phyloP scores from a whole-genome alignment of 2,329 filamentous ascomycete species.

The Ophiostoma novo-ulmi region DNA sequence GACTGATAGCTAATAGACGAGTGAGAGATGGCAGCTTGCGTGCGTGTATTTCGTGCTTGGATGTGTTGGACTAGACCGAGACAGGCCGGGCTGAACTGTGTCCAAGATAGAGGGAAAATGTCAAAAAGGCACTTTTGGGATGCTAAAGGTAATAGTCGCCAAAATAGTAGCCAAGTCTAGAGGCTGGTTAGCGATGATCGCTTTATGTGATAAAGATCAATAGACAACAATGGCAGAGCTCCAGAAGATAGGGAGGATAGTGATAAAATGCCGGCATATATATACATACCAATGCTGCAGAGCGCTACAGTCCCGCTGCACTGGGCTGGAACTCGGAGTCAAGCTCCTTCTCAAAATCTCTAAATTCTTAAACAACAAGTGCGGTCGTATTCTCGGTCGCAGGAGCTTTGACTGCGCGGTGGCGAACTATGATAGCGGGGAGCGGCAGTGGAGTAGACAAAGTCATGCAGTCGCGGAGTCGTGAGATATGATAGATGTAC shows the following conservation, averaged over 20 bases:
- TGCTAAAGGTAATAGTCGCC: too few relatives aligned
- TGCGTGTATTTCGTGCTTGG: conserved; percentile 6
- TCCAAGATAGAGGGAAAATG: neutral
- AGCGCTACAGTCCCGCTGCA: neutral
- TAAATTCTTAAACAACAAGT: neutral
- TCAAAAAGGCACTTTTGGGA: neutral
- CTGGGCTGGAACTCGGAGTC: conserved; percentile 4
- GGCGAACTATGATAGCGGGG: neutral
- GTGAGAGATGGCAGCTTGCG: conserved; percentile 3
- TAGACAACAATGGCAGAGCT: conserved; percentile 2
- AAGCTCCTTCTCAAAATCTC: neutral
- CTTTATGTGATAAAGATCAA: neutral
- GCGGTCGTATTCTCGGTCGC: conserved; percentile 7
- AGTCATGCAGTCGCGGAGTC: neutral
- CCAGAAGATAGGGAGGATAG: conserved; percentile 1
- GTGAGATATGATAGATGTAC: neutral
- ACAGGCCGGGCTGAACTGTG: neutral
- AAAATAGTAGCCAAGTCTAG: neutral
- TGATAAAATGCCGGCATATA: neutral
- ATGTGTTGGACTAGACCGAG: neutral
- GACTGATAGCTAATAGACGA: neutral
- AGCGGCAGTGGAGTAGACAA: neutral
- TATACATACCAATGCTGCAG: neutral
- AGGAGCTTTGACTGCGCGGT: conserved; percentile 7
- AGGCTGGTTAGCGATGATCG: neutral